These are phyloP conservation scores for Metschnikowia anglica DNA, from an alignment of 805 yeast species.

Conservation along the genomic window DNA sequence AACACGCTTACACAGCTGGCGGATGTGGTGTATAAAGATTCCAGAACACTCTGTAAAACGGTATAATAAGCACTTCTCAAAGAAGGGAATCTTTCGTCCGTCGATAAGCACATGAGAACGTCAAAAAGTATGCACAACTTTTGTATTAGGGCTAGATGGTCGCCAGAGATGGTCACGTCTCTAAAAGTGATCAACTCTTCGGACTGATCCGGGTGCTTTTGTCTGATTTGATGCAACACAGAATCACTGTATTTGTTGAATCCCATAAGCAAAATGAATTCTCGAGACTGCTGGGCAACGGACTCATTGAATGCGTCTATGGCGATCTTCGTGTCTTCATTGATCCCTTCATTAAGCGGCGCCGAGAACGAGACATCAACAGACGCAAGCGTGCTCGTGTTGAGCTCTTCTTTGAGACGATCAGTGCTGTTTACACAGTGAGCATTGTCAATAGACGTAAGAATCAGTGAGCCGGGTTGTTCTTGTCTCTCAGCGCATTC, in stretches of 20 bases:
- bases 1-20: constrained; percentile 24
- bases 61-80: constrained; percentile 29
- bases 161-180: neutral
- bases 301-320: constrained; percentile 25
- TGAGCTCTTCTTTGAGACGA: neutral
- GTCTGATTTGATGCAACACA: constrained; percentile 5
- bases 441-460: too few species aligned
- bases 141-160: constrained; percentile 10
- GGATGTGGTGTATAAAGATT: constrained; percentile 24
- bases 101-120: constrained; percentile 23
- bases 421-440: neutral
- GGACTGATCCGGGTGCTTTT: neutral
- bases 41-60: constrained; percentile 25
- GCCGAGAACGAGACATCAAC: neutral
- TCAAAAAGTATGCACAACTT: constrained; percentile 29
- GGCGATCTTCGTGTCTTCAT: constrained; percentile 15
- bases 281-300: constrained; percentile 23
- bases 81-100: constrained; percentile 13
- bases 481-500: too few species aligned
- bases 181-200: neutral
- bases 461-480: too few species aligned
- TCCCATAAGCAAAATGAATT: constrained; percentile 23
- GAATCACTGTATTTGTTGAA: constrained; percentile 22
- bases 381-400: neutral
- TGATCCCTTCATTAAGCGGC: neutral